Evolutionary conservation across 2,329 filamentous ascomycete species (phyloP).

Genomic region (Daldinia eschscholtzii): DNA sequence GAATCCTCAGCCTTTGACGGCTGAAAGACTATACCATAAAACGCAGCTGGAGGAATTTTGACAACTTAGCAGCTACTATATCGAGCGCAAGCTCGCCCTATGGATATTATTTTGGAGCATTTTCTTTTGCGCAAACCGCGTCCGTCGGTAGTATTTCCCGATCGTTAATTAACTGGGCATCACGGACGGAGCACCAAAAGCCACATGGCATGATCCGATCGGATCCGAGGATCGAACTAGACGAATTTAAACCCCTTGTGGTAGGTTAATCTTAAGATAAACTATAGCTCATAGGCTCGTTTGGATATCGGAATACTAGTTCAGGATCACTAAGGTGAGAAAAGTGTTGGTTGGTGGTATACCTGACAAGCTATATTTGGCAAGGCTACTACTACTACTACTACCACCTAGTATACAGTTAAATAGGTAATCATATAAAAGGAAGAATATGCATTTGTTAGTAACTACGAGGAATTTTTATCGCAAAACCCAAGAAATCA

Average conservation of each 20-base stretch:
- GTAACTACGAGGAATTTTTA: too few species aligned
- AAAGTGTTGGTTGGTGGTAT: not conserved
- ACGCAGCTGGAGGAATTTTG: constrained; percentile 12
- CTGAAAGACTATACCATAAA: constrained; percentile 13
- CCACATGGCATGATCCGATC: constrained; percentile 25
- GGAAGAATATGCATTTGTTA: not conserved
- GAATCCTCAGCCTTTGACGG: constrained; percentile 17
- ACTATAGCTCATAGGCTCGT: not conserved
- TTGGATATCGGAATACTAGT: not conserved
- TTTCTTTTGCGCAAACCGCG: not conserved
- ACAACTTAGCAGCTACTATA: not conserved
- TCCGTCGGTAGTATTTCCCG: constrained; percentile 3
- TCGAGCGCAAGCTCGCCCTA: constrained; percentile 2
- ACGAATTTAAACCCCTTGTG: not conserved
- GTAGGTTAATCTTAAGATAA: not conserved
- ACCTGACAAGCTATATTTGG: constrained; percentile 5
- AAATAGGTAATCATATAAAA: not conserved
- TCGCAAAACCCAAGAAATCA: not conserved
- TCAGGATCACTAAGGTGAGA: not conserved
- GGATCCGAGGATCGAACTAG: constrained; percentile 17
- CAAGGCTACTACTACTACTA: not conserved
- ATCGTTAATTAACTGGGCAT: constrained; percentile 9
- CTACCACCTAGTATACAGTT: not conserved
- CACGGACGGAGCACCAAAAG: constrained; percentile 13
- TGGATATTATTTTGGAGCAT: constrained; percentile 17